These are phyloP conservation scores for Fusarium nematophilum DNA, from an alignment of 2,329 filamentous ascomycete species.

Conservation along the genomic window DNA sequence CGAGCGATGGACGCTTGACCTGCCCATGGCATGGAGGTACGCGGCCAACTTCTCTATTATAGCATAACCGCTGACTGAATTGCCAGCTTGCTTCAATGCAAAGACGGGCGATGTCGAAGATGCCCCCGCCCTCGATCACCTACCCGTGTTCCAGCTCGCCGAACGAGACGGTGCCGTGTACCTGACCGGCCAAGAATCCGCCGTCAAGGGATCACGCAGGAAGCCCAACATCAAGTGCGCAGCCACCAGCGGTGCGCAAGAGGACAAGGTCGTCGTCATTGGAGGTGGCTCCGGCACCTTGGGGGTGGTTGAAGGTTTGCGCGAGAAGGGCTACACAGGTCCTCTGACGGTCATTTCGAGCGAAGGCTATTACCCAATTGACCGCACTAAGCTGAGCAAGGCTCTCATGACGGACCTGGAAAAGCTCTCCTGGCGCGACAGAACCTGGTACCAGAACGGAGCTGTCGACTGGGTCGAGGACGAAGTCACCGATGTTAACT, in stretches of 20 bases:
- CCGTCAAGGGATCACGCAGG: conserved; percentile 81
- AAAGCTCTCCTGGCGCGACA: conserved; percentile 82
- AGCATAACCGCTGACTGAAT: conserved; percentile 9
- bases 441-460: conserved; percentile 78
- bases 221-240: conserved; percentile 79
- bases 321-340: conserved; percentile 83
- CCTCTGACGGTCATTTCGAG: conserved; percentile 84
- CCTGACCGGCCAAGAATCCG: conserved; percentile 81
- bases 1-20: conserved; percentile 82
- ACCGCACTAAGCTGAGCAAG: conserved; percentile 96
- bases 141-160: conserved; percentile 82
- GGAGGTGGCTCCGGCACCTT: conserved; percentile 89
- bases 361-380: conserved; percentile 89
- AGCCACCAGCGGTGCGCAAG: conserved; percentile 57
- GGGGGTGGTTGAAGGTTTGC: conserved; percentile 83
- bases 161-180: conserved; percentile 88
- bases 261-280: conserved; percentile 82
- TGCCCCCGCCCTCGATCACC: conserved; percentile 87
- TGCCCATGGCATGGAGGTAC: conserved; percentile 97
- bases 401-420: conserved; percentile 83
- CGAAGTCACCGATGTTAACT: conserved; percentile 81
- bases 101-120: conserved; percentile 94
- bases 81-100: conserved; percentile 88
- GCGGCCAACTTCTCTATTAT: conserved; percentile 38
- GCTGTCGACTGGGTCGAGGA: conserved; percentile 68